These are phyloP conservation scores for Silene noctiflora DNA, from an alignment of 179 eudicot species.

Conservation along the genomic window DNA sequence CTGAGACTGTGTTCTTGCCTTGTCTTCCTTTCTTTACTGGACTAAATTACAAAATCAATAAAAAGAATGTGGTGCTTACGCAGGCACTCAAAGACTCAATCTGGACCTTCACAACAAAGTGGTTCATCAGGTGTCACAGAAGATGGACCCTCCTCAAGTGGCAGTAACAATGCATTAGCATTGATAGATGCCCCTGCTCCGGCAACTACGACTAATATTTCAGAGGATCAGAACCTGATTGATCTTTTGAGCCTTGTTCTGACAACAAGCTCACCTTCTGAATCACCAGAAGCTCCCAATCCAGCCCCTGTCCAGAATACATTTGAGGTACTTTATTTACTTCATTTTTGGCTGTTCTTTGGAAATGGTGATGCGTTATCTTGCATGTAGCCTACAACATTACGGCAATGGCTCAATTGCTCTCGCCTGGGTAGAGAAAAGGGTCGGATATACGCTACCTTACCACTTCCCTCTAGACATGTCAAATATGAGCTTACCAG, in stretches of 20 bases:
- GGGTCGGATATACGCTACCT: neutral
- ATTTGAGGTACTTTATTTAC: slow-evolving; percentile 24
- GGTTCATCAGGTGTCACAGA: slow-evolving; percentile 30
- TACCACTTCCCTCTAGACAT: too few relatives aligned
- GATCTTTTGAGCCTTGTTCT: slow-evolving; percentile 82
- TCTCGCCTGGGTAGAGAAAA: neutral
- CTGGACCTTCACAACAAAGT: slow-evolving; percentile 26
- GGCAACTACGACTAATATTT: slow-evolving; percentile 16
- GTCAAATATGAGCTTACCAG: too few relatives aligned
- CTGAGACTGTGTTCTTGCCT: neutral
- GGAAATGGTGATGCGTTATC: neutral
- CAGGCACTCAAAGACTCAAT: slow-evolving; percentile 58
- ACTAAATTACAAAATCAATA: neutral
- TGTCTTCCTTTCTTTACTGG: neutral
- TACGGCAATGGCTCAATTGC: neutral
- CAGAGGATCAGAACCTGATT: slow-evolving; percentile 70
- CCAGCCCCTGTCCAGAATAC: slow-evolving; percentile 32
- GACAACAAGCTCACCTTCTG: slow-evolving; percentile 42
- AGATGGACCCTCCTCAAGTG: slow-evolving; percentile 39
- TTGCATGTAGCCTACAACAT: neutral
- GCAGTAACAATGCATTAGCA: slow-evolving; percentile 55
- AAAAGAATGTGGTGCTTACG: slow-evolving; percentile 21
- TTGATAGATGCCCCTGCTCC: slow-evolving; percentile 49
- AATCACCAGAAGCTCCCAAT: slow-evolving; percentile 37
- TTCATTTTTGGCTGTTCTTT: neutral